Evolutionary conservation across 768 basidiomycete species (phyloP).

Genomic region (Boletus eberwhitei): DNA sequence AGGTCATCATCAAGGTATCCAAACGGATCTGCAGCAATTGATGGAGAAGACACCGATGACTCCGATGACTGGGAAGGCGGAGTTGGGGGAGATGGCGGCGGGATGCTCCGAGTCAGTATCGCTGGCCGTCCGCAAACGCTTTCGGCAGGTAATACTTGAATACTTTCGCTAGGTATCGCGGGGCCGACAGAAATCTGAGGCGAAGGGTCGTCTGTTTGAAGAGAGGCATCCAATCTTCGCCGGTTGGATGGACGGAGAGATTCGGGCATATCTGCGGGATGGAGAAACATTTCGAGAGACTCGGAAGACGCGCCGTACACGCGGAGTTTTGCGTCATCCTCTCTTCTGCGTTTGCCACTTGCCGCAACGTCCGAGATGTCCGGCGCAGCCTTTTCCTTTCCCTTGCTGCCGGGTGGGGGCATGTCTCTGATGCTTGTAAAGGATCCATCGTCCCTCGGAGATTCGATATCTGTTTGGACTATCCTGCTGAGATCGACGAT

Average conservation of each 20-base stretch:
- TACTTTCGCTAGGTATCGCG: neutral
- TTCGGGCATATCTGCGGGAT: constrained; percentile 11
- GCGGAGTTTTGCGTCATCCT: constrained; percentile 51
- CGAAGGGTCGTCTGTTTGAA: neutral
- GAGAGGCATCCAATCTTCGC: constrained; percentile 14
- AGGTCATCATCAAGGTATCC: constrained; percentile 50
- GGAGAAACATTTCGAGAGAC: constrained; percentile 49
- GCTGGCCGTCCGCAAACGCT: neutral
- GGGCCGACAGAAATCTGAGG: neutral
- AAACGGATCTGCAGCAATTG: constrained; percentile 49
- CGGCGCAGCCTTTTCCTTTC: constrained; percentile 39
- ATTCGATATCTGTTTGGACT: constrained; percentile 63
- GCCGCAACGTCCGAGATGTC: constrained; percentile 10
- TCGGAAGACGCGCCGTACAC: constrained; percentile 55
- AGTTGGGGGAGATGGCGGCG: constrained; percentile 1
- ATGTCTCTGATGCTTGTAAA: constrained; percentile 63
- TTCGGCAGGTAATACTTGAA: neutral
- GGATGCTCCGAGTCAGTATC: neutral
- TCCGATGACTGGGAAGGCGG: neutral
- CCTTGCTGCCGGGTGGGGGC: constrained; percentile 49
- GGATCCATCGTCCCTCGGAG: constrained; percentile 48
- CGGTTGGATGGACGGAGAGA: constrained; percentile 21
- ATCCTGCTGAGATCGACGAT: constrained; percentile 78
- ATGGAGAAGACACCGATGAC: constrained; percentile 1
- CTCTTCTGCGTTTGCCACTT: constrained; percentile 52